These are phyloP conservation scores for Corymbia calophylla DNA, from an alignment of 441 rosid species.

Conservation along the genomic window DNA sequence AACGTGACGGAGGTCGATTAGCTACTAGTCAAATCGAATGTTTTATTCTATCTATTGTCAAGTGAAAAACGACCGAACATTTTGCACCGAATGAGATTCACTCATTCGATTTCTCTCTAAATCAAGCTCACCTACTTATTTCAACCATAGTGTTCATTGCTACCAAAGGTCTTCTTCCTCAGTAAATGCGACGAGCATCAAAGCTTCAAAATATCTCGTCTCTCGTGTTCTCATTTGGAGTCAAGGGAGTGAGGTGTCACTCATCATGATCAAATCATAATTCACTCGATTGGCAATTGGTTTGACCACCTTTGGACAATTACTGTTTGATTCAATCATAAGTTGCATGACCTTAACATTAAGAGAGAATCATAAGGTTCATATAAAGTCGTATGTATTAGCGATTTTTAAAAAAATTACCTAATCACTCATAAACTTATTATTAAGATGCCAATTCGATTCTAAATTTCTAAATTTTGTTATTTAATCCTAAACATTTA, in stretches of 20 bases:
- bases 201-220: not conserved
- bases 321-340: not conserved
- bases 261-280: not conserved
- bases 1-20: not conserved
- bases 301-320: not conserved
- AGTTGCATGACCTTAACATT: not conserved
- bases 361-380: not conserved
- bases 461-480: not conserved
- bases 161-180: not conserved
- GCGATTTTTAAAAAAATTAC: not conserved
- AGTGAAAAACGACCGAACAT: not conserved
- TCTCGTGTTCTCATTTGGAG: not conserved
- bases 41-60: not conserved
- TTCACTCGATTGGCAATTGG: not conserved
- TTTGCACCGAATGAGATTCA: fast-evolving
- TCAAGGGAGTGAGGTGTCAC: not conserved
- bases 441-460: fast-evolving
- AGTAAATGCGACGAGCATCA: not conserved
- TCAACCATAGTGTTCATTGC: not conserved
- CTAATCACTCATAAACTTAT: not conserved
- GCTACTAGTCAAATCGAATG: not conserved
- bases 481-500: not conserved
- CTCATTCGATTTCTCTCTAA: not conserved
- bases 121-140: not conserved
- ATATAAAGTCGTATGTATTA: not conserved